Evolutionary conservation across 768 basidiomycete species (phyloP).

Genomic region (Russula lepida): DNA sequence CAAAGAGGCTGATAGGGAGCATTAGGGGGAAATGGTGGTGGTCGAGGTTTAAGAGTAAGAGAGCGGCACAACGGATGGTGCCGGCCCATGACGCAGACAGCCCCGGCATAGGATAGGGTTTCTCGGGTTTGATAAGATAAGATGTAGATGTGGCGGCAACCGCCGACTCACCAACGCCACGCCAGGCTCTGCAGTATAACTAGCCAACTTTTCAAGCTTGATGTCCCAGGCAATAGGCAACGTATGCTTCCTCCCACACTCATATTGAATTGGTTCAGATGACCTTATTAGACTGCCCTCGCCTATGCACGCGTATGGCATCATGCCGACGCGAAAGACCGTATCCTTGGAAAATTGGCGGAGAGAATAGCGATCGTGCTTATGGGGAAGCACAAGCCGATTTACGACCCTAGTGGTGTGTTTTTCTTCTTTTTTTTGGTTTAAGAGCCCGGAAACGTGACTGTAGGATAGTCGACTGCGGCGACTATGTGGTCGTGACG

Average conservation of each 20-base stretch:
- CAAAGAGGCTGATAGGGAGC: constrained; percentile 25
- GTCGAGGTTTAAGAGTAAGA: constrained; percentile 1
- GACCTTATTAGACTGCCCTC: constrained; percentile 66
- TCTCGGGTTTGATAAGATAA: constrained; percentile 8
- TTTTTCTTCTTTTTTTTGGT: background rate
- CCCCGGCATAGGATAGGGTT: background rate
- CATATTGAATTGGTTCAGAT: background rate
- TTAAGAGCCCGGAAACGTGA: background rate
- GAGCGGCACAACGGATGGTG: too few relatives aligned
- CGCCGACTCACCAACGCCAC: background rate
- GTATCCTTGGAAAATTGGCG: constrained; percentile 91
- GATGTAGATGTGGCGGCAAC: background rate
- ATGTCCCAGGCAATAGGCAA: constrained; percentile 85
- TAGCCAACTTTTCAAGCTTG: background rate
- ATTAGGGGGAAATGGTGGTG: constrained; percentile 17
- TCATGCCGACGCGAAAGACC: constrained; percentile 83
- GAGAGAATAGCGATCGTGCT: constrained; percentile 89
- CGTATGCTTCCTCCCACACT: constrained; percentile 35
- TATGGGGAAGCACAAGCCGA: constrained; percentile 99
- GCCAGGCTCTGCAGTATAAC: background rate
- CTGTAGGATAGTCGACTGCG: constrained; percentile 69
- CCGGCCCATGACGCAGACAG: constrained; percentile 2
- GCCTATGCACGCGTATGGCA: constrained; percentile 97
- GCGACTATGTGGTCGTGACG: constrained; percentile 96
- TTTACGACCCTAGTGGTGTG: constrained; percentile 86